Percentiles rank a stretch among this genome's conserved stretches.
Conservation (phyloP, 495 filamentous ascomycete species). For the Trichoderma gamsii region DNA sequence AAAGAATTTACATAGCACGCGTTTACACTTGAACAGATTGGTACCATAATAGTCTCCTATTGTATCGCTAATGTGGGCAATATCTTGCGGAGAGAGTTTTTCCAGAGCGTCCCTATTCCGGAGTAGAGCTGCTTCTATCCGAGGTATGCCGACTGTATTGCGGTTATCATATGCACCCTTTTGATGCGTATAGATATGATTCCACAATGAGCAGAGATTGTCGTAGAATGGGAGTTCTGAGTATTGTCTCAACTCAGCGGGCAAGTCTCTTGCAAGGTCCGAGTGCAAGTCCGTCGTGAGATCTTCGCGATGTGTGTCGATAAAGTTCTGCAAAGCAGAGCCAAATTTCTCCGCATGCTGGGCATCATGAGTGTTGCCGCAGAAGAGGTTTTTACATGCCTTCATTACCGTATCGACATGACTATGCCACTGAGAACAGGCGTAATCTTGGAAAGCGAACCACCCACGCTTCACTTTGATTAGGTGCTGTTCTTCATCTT, state of each 20-base stretch:
- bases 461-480: slow-evolving; percentile 23
- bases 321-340: slow-evolving; percentile 17
- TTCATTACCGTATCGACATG: slow-evolving; percentile 27
- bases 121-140: slow-evolving; percentile 23
- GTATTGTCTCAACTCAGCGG: neutral
- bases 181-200: slow-evolving; percentile 23
- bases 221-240: slow-evolving; percentile 21
- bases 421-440: slow-evolving; percentile 32
- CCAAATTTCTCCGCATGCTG: neutral
- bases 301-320: neutral
- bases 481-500: slow-evolving; percentile 18
- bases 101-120: slow-evolving; percentile 28
- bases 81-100: slow-evolving; percentile 14
- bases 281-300: neutral
- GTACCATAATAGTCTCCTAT: slow-evolving; percentile 32
- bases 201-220: slow-evolving; percentile 22
- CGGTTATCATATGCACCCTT: slow-evolving; percentile 2
- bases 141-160: slow-evolving; percentile 18
- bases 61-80: slow-evolving; percentile 9
- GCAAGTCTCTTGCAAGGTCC: neutral
- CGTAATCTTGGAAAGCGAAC: slow-evolving; percentile 39
- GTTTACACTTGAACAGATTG: slow-evolving; percentile 36
- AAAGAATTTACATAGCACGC: slow-evolving; percentile 38
- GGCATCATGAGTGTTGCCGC: neutral
- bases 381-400: slow-evolving; percentile 8